phyloP scores from a whole-genome alignment of 2,329 filamentous ascomycete species.

The Cladosporium sphaerospermum region DNA sequence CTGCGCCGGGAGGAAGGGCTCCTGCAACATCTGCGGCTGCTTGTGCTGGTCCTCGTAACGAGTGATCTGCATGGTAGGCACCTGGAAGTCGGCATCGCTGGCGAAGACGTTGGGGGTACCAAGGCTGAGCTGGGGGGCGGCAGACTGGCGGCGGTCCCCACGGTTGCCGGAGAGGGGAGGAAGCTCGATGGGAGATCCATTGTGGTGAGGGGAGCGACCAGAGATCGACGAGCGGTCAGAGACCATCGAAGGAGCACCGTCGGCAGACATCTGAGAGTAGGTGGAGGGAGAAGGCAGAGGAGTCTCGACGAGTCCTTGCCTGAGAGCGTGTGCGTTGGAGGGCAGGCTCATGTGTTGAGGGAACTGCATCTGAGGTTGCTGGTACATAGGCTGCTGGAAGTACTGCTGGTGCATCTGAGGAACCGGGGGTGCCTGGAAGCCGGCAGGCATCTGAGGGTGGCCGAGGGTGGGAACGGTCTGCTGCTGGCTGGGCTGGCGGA shows the following conservation, averaged over 20 bases:
- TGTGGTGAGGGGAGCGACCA: slow-evolving; percentile 37
- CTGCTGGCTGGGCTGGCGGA: slow-evolving; percentile 23
- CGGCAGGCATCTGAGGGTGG: slow-evolving; percentile 6
- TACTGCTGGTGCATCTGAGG: slow-evolving; percentile 14
- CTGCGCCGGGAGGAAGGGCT: slow-evolving; percentile 28
- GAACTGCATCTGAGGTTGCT: slow-evolving; percentile 18
- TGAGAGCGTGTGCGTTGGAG: slow-evolving; percentile 24
- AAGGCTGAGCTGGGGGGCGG: slow-evolving; percentile 32
- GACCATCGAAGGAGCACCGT: slow-evolving; percentile 61
- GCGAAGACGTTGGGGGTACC: slow-evolving; percentile 29
- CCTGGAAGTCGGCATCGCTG: slow-evolving; percentile 27
- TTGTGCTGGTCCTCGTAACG: slow-evolving; percentile 24
- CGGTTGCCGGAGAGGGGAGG: slow-evolving; percentile 29
- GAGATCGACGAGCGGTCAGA: slow-evolving; percentile 55
- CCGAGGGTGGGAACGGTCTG: slow-evolving; percentile 6
- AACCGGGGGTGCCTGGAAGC: background rate
- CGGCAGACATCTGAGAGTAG: slow-evolving; percentile 57
- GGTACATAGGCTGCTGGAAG: slow-evolving; percentile 14
- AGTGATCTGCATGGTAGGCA: slow-evolving; percentile 26
- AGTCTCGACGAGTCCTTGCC: slow-evolving; percentile 40
- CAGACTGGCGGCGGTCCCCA: slow-evolving; percentile 26
- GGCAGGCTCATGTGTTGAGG: slow-evolving; percentile 29
- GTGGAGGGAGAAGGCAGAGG: slow-evolving; percentile 59
- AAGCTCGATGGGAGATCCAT: slow-evolving; percentile 43
- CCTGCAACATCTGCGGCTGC: slow-evolving; percentile 29